Evolutionary conservation across 2,329 filamentous ascomycete species (phyloP).

Genomic region (Ophiocordyceps camponoti-floridani): DNA sequence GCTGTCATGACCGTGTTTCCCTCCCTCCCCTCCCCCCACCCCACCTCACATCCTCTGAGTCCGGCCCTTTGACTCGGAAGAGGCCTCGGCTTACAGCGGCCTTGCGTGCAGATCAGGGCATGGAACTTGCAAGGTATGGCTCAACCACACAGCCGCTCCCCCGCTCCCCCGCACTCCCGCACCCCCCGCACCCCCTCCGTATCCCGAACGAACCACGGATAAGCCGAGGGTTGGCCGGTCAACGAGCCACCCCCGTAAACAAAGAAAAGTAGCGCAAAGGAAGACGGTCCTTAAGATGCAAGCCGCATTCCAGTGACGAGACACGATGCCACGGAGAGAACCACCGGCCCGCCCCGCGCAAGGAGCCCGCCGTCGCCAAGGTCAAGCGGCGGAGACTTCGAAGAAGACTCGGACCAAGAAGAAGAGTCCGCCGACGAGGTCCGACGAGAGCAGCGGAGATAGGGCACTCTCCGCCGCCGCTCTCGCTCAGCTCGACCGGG

Average conservation of each 20-base stretch:
- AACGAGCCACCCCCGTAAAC: neutral
- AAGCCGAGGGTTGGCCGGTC: neutral
- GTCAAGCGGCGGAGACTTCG: slow-evolving; percentile 8
- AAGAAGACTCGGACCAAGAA: slow-evolving; percentile 17
- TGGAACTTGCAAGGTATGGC: neutral
- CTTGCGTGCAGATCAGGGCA: neutral
- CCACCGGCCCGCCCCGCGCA: slow-evolving; percentile 12
- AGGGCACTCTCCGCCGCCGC: slow-evolving; percentile 30
- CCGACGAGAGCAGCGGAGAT: slow-evolving; percentile 14
- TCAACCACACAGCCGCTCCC: neutral
- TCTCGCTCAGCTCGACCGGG: slow-evolving; percentile 45
- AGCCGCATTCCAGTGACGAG: slow-evolving; percentile 9
- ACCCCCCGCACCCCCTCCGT: too few relatives aligned
- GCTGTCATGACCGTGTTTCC: neutral
- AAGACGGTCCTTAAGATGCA: neutral
- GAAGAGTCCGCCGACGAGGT: slow-evolving; percentile 11
- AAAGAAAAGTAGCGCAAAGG: neutral
- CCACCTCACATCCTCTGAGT: neutral
- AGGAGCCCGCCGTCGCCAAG: slow-evolving; percentile 10
- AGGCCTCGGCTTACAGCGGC: neutral
- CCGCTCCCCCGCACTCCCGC: too few relatives aligned
- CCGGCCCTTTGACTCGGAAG: neutral
- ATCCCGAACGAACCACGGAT: neutral
- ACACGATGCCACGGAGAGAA: slow-evolving; percentile 17
- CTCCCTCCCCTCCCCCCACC: neutral